Base-by-base conservation (phyloP, 2,329 filamentous ascomycete species). In the Chaetomiaceae sp. region DNA sequence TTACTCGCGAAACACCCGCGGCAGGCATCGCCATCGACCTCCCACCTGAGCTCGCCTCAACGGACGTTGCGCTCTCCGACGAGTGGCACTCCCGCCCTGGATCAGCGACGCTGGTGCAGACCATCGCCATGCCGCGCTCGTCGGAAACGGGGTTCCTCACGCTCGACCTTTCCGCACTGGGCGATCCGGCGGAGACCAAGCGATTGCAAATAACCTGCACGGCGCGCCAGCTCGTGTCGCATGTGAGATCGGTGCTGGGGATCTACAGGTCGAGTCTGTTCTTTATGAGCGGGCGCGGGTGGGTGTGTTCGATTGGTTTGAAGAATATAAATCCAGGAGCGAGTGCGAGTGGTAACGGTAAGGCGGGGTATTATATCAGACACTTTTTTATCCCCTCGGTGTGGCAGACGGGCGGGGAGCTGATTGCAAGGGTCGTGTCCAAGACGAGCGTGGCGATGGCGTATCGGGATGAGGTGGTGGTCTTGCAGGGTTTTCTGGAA, bases 301-400 rank as follows among this genome's bases (percentile, higher is more conserved):
- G 61, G 61, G 51, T 63, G 31, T 61, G 61, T 43, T 61, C 58
- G 12, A 53, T 61, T 14, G 43, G 51, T 7, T 37, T 61, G 6
- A 61, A 61, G 53, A 50, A 42, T 4, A 17, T 54, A 15, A 17
- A 36, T 7, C 39, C 19, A 7, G n/a, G 39, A 2, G 9, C 27
- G 8, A 51, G 38, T 9, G 29, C 25, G 27, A 42, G 47, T 29
- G n/a, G n/a, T n/a, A 42, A 29, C 22, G 43, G 23, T 23, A 43
- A 43, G 25, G 19, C 19, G 23, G 42, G 42, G 44, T 42, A 29
- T 15, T 63, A 61, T 22, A 54, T 46, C 11, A 42, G 59, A 29
- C 61, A 63, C 44, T 59, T 63, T 34, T 63, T 63, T 19, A 54
- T 63, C 9, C 59, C 61, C n/a, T 53, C 53, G 7, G 49, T 59